Conservation (phyloP, 176 grass and related monocot species). For the Puccinellia tenuiflora region DNA sequence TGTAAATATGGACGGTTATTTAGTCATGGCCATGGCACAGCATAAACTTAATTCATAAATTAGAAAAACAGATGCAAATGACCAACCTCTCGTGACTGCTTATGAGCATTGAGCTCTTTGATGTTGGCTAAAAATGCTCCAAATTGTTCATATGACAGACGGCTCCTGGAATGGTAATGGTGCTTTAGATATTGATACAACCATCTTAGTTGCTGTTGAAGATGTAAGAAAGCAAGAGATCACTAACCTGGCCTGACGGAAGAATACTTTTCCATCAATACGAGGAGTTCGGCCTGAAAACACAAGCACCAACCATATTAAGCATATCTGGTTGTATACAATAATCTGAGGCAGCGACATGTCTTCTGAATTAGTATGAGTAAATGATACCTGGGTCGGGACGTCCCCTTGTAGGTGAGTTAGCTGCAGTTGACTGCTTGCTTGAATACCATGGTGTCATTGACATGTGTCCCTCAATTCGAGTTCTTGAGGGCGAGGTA, state of each 20-base stretch:
- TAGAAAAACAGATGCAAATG: not conserved
- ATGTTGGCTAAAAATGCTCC: conserved; percentile 95
- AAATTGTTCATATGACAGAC: conserved; percentile 97
- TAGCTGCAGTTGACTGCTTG: conserved; percentile 79
- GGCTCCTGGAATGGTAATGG: conserved; percentile 55
- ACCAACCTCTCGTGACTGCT: conserved; percentile 81
- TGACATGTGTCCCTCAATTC: conserved; percentile 47
- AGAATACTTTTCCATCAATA: conserved; percentile 96
- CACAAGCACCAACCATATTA: not conserved
- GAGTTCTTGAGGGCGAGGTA: conserved; percentile 63
- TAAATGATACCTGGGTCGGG: conserved; percentile 57
- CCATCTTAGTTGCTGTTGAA: not conserved
- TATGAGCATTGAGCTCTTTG: conserved; percentile 92
- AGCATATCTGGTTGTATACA: not conserved
- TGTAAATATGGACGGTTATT: not conserved
- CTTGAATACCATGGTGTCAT: conserved; percentile 96
- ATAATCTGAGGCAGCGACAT: not conserved
- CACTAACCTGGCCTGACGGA: conserved; percentile 79
- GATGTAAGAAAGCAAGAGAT: not conserved
- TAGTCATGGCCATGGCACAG: not conserved
- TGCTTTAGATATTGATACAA: conserved; percentile 1
- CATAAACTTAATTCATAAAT: not conserved
- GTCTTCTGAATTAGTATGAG: not conserved
- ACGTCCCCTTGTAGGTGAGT: conserved; percentile 59
- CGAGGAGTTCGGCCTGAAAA: conserved; percentile 78